These are phyloP conservation scores for Quercus glauca DNA, from an alignment of 306 rosid genomes.

Conservation along the genomic window DNA sequence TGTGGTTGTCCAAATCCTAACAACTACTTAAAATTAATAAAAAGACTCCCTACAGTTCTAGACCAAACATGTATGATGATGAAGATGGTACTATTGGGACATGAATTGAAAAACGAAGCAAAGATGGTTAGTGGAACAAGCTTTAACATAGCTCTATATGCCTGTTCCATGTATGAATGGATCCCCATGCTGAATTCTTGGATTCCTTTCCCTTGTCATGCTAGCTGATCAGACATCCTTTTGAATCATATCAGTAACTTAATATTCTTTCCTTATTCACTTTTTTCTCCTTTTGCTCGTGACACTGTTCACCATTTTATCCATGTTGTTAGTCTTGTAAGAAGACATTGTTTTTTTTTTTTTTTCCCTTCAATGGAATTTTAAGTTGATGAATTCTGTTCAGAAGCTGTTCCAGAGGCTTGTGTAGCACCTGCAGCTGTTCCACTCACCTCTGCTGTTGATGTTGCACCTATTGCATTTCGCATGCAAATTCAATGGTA, in stretches of 20 bases:
- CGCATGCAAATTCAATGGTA: constrained; percentile 1
- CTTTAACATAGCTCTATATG: constrained; percentile 15
- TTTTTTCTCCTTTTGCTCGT: constrained; percentile 6
- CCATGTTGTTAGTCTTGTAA: constrained; percentile 47
- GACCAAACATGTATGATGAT: constrained; percentile 32
- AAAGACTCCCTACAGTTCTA: constrained; percentile 21
- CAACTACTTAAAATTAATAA: constrained; percentile 5
- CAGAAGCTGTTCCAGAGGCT: constrained; percentile 50
- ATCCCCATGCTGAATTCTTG: constrained; percentile 10
- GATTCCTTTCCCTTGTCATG: constrained; percentile 17
- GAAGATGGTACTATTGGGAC: constrained; percentile 13
- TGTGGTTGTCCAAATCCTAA: constrained; percentile 46
- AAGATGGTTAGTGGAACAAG: constrained; percentile 33
- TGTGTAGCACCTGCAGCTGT: constrained; percentile 29
- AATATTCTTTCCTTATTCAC: constrained; percentile 13
- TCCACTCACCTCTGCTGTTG: constrained; percentile 17
- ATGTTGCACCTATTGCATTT: constrained; percentile 41
- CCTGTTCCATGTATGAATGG: constrained; percentile 26
- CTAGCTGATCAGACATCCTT: constrained; percentile 17
- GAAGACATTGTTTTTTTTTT: constrained; percentile 6
- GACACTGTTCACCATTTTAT: constrained; percentile 19
- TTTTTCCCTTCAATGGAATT: constrained; percentile 13
- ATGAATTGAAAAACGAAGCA: constrained; percentile 18
- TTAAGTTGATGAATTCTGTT: constrained; percentile 50
- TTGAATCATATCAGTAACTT: constrained; percentile 11